Evolutionary conservation across 2,329 filamentous ascomycete genomes (phyloP).

Genomic region (Metarhizium brunneum): DNA sequence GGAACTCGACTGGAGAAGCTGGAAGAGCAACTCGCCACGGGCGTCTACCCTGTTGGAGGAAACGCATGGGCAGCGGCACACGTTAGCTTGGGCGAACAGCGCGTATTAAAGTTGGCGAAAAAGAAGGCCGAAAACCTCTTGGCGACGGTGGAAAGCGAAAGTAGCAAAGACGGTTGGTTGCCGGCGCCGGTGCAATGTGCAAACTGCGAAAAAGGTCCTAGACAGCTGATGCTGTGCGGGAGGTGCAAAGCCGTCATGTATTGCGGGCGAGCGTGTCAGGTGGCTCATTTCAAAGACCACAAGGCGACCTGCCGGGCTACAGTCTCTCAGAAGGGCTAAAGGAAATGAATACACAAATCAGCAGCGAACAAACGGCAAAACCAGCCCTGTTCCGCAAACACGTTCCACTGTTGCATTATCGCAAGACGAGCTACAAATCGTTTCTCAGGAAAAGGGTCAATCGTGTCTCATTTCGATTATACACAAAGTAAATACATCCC

Average conservation of each 20-base stretch:
- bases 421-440: no score
- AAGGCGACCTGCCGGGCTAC: constrained; percentile 6
- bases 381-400: no score
- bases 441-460: no score
- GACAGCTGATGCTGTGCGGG: constrained; percentile 9
- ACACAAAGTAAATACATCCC: no score
- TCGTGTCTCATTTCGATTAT: no score
- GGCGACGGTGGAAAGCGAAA: constrained; percentile 1
- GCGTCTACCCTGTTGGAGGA: constrained; percentile 19
- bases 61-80: constrained; percentile 27
- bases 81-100: constrained; percentile 19
- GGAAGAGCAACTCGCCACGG: constrained; percentile 19
- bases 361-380: no score
- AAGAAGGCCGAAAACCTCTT: constrained; percentile 22
- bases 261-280: constrained; percentile 8
- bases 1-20: constrained; percentile 20
- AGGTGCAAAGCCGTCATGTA: constrained; percentile 8
- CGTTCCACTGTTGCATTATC: no score
- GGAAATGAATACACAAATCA: no score
- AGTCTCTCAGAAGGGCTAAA: constrained; percentile 1
- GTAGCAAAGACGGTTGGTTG: not conserved
- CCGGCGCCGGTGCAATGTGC: constrained; percentile 3
- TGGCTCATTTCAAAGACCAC: constrained; percentile 10
- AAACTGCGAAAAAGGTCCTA: constrained; percentile 7
- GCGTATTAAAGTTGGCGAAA: constrained; percentile 21